These are phyloP conservation scores for Bothia castanella DNA, from an alignment of 1,284 basidiomycete genomes.

Conservation along the genomic window DNA sequence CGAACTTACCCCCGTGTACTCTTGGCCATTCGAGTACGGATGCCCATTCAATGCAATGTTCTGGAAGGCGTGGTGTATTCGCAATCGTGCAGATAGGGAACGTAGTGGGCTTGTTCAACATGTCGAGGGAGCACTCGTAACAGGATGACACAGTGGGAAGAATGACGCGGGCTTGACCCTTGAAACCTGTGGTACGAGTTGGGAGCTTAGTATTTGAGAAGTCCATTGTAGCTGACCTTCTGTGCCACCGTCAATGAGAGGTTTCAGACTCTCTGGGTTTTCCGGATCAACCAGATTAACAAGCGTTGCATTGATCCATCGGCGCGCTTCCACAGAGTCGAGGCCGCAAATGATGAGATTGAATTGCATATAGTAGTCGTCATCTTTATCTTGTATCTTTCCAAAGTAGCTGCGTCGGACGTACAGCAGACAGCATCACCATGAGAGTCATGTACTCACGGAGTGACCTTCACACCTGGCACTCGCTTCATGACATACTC, in stretches of 20 bases:
- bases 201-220: neutral
- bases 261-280: slow-evolving; percentile 90
- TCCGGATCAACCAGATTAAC: slow-evolving; percentile 91
- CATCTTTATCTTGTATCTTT: slow-evolving; percentile 97
- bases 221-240: slow-evolving; percentile 61
- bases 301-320: slow-evolving; percentile 99
- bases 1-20: slow-evolving; percentile 70
- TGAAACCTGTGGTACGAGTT: slow-evolving; percentile 69
- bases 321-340: slow-evolving; percentile 94
- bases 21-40: slow-evolving; percentile 98
- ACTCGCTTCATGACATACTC: slow-evolving; percentile 95
- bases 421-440: slow-evolving; percentile 16
- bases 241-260: slow-evolving; percentile 98
- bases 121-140: slow-evolving; percentile 97
- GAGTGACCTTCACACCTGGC: slow-evolving; percentile 89
- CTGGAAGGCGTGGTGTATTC: slow-evolving; percentile 95
- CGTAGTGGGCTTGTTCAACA: slow-evolving; percentile 95
- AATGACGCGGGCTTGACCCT: slow-evolving; percentile 97
- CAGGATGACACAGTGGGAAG: slow-evolving; percentile 94
- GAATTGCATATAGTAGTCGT: slow-evolving; percentile 96
- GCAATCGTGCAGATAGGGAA: slow-evolving; percentile 99
- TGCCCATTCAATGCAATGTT: slow-evolving; percentile 99
- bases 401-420: slow-evolving; percentile 72
- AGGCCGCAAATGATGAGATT: slow-evolving; percentile 96
- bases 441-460: slow-evolving; percentile 50